phyloP scores from a whole-genome alignment of 257 asterid genomes.

The Solanum chilense region DNA sequence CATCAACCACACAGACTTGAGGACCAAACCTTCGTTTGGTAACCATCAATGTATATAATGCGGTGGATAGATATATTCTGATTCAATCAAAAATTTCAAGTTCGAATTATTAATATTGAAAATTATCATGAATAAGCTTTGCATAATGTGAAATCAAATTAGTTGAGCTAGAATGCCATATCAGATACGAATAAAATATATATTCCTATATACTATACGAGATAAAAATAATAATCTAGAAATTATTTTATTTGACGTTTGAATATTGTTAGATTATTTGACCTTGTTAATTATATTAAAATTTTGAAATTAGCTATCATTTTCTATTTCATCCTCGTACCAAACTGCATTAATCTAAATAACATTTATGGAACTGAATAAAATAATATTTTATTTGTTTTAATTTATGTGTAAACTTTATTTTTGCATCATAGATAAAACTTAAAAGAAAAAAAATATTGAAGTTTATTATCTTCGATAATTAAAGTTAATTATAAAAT shows the following conservation, averaged over 20 bases:
- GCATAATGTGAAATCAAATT: too few species aligned
- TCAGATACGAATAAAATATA: too few species aligned
- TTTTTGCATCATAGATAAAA: neutral
- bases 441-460: neutral
- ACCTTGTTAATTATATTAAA: neutral
- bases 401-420: neutral
- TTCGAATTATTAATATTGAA: too few species aligned
- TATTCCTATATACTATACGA: rapidly evolving
- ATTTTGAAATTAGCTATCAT: neutral
- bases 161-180: rapidly evolving
- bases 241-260: neutral
- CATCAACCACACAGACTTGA: neutral
- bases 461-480: neutral
- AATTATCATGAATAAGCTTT: too few species aligned
- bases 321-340: neutral
- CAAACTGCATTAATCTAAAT: neutral
- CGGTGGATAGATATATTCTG: neutral
- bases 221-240: neutral
- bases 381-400: neutral
- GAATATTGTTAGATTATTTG: neutral
- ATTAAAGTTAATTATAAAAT: neutral
- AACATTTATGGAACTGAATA: neutral
- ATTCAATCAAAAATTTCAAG: rapidly evolving
- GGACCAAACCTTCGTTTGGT: neutral
- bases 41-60: neutral